Evolutionary conservation across 371 early-diverging fungal genomes (phyloP), one percentile per base, ranked within the genome.

Genomic region (Mortierella sp.): DNA sequence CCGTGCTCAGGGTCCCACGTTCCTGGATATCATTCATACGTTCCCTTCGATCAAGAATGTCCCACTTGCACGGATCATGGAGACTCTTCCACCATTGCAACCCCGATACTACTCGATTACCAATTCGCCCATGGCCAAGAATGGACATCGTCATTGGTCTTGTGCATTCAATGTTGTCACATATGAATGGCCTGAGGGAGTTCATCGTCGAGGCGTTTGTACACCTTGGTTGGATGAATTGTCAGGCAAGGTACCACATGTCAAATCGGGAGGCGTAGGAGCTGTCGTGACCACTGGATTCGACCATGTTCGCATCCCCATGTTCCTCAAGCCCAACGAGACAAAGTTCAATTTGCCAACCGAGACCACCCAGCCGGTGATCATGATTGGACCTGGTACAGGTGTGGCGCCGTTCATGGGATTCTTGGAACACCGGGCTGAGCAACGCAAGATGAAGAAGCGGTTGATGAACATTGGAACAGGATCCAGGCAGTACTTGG

Each of bases 351-450:
- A 91, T 24, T 81, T 97, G 45, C 98, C 97, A 3, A 78, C 85
- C 3, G 88, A 94, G 65, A 83, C 88, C 8, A 63, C 82, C 45
- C 84, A 86, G 3, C 97, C 98, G 17, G 85, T 98, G 21, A 90
- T 98, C 54, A 96, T 98, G 96, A 85, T 98, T n/a, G 98, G 99
- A 1, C 98, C 99, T 13, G 99, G 99, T 34, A 98, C 99, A 1
- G 99, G 99, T 25, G 94, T 98, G 21, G 98, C 98, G 17, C 98
- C 98, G 1, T 97, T 98, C 91, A 86, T 93, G 54, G 98, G 91
- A 0, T 98, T 98, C 80, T 80, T 97, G 16, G 89, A 91, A 59
- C 97, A 98, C 59, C 91, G 98, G 54, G 87, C 90, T 6, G 68
- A 81, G 24, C 84, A 61, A 65, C 78, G 50, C 53, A 85, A 29